Base-by-base conservation (phyloP, 2,329 filamentous ascomycete species). In the Aspergillus pseudoviridinutans region DNA sequence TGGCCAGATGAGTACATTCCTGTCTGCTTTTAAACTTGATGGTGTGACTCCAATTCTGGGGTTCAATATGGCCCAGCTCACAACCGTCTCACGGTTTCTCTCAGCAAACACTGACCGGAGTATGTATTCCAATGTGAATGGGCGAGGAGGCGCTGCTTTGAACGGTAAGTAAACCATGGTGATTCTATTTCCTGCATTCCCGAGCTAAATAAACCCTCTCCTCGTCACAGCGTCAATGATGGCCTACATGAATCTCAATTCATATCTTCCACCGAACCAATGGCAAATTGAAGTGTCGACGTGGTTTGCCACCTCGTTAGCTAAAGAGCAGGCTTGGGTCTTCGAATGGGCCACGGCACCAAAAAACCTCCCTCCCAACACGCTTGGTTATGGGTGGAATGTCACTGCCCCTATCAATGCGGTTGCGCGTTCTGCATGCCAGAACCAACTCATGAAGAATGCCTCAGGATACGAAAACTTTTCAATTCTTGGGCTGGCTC, bases 281-380 rank as follows among this genome's bases (percentile, higher is more conserved):
- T 76, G 74, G 73, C 64, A 71, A 42, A 53, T 67, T 10, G 74
- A 76, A 54, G 60, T 74, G 8, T 57, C 65, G 22, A 59, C 64
- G 42, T 74, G 68, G 69, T 62, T 70, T 47, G 65, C 60, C 20
- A 60, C 61, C 6, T 60, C 60, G 12, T 56, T 76, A 1, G 70
- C 73, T 12, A 58, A 58, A 1, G 42, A 74, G 3, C 72, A 76
- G 58, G 57, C 56, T 10, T 46, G 35, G 17, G 41, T 64, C 4
- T 52, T 70, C 2, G 66, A 69, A 49, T 65, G 59, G 29, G 66
- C 68, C 4, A 58, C 66, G 14, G 60, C 10, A 20, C 56, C 56
- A 2, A 27, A 25, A 25, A 46, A 46, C 14, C 12, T 46, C 42
- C 20, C 42, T 12, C 1, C 9, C 9, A 9, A 12, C 10, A 5